A percentile compares a stretch with the other conserved stretches of the same genome.
Evolutionary conservation across 345 rosid species (phyloP).

Genomic region (Excoecaria agallocha): DNA sequence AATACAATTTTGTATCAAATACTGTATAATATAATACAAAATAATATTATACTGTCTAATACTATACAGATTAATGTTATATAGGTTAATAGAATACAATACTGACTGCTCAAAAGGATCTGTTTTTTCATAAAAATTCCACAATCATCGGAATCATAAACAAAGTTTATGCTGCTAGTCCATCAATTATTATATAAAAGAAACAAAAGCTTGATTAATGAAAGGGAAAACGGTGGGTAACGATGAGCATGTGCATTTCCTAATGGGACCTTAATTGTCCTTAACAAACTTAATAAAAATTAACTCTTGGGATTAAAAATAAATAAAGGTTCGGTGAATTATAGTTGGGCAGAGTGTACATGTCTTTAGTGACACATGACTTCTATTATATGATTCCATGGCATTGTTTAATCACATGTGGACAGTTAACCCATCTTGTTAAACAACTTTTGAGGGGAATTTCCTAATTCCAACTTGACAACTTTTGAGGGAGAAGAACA

Average conservation of each 20-base stretch:
- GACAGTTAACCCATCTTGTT: neutral
- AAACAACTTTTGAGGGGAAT: neutral
- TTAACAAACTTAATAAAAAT: neutral
- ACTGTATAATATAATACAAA: too few relatives aligned
- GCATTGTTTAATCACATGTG: slow-evolving; percentile 5
- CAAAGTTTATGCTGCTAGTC: too few relatives aligned
- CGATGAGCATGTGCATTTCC: slow-evolving; percentile 3
- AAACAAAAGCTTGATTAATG: slow-evolving; percentile 2
- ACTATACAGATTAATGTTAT: too few relatives aligned
- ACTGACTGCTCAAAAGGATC: too few relatives aligned
- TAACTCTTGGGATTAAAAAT: slow-evolving; percentile 1
- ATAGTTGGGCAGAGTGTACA: neutral
- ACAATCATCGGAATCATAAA: too few relatives aligned
- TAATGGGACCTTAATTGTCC: neutral
- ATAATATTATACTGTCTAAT: too few relatives aligned
- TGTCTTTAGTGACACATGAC: neutral
- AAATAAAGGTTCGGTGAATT: slow-evolving; percentile 10
- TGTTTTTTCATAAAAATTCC: too few relatives aligned
- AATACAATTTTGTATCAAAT: too few relatives aligned
- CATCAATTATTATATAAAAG: neutral
- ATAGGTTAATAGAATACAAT: too few relatives aligned
- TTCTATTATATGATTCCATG: neutral
- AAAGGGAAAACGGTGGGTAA: neutral
- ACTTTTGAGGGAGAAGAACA: neutral
- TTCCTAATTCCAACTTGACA: neutral